Conservation (phyloP, 2,329 filamentous ascomycete genomes). For the Ophiognomonia clavigignenti-juglandacearum region DNA sequence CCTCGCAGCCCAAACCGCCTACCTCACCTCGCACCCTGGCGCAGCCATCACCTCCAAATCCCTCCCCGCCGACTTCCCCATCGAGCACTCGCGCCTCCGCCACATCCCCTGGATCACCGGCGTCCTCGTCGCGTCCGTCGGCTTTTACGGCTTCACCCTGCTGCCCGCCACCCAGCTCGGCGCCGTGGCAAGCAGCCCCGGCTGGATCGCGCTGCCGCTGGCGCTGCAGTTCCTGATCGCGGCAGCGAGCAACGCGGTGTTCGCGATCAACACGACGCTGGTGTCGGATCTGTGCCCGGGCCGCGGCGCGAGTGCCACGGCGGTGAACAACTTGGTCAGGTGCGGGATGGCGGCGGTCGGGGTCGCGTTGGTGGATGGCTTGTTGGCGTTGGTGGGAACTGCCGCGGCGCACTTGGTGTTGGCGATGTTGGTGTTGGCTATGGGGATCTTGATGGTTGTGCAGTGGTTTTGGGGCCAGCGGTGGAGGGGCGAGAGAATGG, state of each 20-base stretch:
- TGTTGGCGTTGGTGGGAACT: too few relatives aligned
- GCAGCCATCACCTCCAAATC: constrained; percentile 24
- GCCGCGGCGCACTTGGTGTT: too few relatives aligned
- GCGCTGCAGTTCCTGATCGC: constrained; percentile 30
- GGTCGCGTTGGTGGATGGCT: constrained; percentile 19
- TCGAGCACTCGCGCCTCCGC: constrained; percentile 35
- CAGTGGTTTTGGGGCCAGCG: too few relatives aligned
- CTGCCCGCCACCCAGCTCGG: too few relatives aligned
- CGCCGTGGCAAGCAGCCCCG: constrained; percentile 8
- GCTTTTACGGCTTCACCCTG: constrained; percentile 29
- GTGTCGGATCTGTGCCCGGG: constrained; percentile 28
- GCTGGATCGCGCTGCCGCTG: constrained; percentile 24
- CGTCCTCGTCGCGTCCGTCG: constrained; percentile 30
- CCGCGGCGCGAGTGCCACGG: constrained; percentile 26
- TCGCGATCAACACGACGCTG: constrained; percentile 29
- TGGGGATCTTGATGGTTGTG: too few relatives aligned
- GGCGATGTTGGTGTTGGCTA: too few relatives aligned
- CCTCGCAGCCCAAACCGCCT: constrained; percentile 21
- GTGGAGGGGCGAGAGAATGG: too few relatives aligned
- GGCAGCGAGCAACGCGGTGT: constrained; percentile 30
- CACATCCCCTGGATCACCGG: constrained; percentile 34
- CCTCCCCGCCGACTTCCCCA: constrained; percentile 33
- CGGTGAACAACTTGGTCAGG: constrained; percentile 30
- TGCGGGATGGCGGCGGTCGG: constrained; percentile 26
- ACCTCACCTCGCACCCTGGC: constrained; percentile 22